Conservation (phyloP, 768 basidiomycete species). For the Tylopilus felleus region DNA sequence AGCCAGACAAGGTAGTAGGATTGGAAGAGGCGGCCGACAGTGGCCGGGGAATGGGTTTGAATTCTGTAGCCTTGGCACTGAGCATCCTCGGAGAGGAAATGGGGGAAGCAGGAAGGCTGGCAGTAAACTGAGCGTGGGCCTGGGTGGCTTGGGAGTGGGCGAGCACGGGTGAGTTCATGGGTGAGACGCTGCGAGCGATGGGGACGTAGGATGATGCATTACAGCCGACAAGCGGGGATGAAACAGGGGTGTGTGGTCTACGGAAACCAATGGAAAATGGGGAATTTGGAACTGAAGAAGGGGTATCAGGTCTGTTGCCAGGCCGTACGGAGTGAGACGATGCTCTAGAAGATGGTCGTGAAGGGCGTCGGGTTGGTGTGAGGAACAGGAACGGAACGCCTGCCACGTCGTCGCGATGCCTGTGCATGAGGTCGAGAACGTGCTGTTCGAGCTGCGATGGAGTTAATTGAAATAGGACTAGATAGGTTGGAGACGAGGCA, state of each 20-base stretch:
- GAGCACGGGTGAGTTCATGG: conserved; percentile 66
- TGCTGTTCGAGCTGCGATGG: conserved; percentile 71
- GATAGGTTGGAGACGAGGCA: conserved; percentile 10
- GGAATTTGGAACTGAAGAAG: conserved; percentile 69
- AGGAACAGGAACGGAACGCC: conserved; percentile 82
- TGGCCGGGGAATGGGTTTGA: conserved; percentile 80
- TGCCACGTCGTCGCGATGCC: conserved; percentile 81
- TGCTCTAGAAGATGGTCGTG: conserved; percentile 77
- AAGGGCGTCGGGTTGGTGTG: conserved; percentile 76
- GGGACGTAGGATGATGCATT: conserved; percentile 56
- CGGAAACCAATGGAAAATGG: conserved; percentile 73
- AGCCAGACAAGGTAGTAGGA: conserved; percentile 46
- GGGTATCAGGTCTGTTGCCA: conserved; percentile 69
- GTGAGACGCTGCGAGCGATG: conserved; percentile 48
- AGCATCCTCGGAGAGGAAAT: conserved; percentile 80
- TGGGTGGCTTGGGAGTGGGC: conserved; percentile 54
- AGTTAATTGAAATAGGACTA: conserved; percentile 15
- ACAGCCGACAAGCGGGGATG: conserved; percentile 69
- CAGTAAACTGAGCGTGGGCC: conserved; percentile 60
- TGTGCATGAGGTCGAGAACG: conserved; percentile 94
- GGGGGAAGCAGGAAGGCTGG: conserved; percentile 81
- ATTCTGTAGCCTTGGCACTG: conserved; percentile 88
- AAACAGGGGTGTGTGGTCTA: conserved; percentile 74
- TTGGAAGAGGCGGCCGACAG: conserved; percentile 64
- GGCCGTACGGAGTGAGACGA: conserved; percentile 66